Conservation (phyloP, 75 land plant genomes). For the Azolla pinnata region DNA sequence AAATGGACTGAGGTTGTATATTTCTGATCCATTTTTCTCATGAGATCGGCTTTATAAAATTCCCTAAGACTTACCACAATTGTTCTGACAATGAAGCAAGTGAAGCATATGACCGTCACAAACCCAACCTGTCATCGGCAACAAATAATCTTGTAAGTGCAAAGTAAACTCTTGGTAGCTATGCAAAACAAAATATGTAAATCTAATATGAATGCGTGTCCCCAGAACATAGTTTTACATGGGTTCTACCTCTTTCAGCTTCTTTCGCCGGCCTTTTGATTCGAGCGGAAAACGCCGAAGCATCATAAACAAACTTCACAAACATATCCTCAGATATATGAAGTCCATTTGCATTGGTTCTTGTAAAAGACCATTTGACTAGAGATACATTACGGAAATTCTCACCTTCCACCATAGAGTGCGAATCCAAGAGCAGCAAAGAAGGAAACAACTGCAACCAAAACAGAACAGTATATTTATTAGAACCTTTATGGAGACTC, state of each 20-base stretch:
- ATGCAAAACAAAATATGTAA: too few relatives aligned
- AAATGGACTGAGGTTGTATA: too few relatives aligned
- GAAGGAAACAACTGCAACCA: conserved; percentile 56
- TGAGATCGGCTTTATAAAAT: too few relatives aligned
- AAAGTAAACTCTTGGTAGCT: too few relatives aligned
- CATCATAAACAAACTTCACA: conserved; percentile 76
- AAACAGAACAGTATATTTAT: too few relatives aligned
- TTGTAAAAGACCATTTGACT: background rate
- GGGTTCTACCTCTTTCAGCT: conserved; percentile 93
- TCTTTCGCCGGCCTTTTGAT: conserved; percentile 88
- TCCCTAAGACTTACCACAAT: conserved; percentile 83
- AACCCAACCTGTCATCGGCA: conserved; percentile 81
- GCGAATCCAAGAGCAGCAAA: conserved; percentile 77
- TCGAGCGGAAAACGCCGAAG: conserved; percentile 93
- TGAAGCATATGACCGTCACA: conserved; percentile 89
- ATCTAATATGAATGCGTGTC: too few relatives aligned
- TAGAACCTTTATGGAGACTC: too few relatives aligned
- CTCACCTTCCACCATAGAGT: conserved; percentile 84
- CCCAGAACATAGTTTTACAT: too few relatives aligned
- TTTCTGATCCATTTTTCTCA: too few relatives aligned
- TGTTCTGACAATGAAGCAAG: conserved; percentile 77
- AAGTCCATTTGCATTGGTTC: background rate
- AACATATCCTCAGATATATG: background rate
- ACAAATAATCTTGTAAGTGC: too few relatives aligned
- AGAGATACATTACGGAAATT: background rate